Percentiles rank a stretch among this genome's conserved stretches.
These are phyloP conservation scores for Seiridium unicorne DNA, from an alignment of 2,329 filamentous ascomycete species.

Conservation along the genomic window DNA sequence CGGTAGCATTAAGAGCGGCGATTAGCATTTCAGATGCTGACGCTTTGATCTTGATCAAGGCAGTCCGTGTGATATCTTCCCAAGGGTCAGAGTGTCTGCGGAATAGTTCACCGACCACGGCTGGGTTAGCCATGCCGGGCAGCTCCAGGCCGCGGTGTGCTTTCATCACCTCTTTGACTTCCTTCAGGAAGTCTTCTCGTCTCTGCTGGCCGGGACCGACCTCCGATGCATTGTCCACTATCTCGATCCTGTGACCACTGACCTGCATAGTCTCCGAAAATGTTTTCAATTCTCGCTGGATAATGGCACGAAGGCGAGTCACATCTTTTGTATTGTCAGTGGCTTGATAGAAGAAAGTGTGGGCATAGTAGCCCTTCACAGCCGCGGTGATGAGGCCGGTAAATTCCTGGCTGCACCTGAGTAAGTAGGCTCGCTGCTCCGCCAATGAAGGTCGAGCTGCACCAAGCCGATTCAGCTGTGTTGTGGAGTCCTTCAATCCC, in stretches of 20 bases:
- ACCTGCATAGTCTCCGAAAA: slow-evolving; percentile 21
- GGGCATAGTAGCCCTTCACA: slow-evolving; percentile 25
- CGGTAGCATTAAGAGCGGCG: slow-evolving; percentile 17
- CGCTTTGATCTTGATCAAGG: slow-evolving; percentile 22
- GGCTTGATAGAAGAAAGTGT: slow-evolving; percentile 23
- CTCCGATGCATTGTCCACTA: slow-evolving; percentile 7
- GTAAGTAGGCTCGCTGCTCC: slow-evolving; percentile 27
- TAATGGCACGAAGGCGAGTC: slow-evolving; percentile 21
- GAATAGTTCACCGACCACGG: slow-evolving; percentile 23
- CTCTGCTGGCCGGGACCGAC: background rate
- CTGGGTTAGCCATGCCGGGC: slow-evolving; percentile 23
- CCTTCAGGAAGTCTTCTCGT: slow-evolving; percentile 11
- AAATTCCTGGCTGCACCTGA: slow-evolving; percentile 24
- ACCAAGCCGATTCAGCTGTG: slow-evolving; percentile 21
- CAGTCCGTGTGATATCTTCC: slow-evolving; percentile 20
- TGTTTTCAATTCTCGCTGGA: slow-evolving; percentile 18
- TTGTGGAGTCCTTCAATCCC: slow-evolving; percentile 18
- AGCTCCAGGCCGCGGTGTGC: slow-evolving; percentile 23
- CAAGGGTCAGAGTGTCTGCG: slow-evolving; percentile 24
- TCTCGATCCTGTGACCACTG: slow-evolving; percentile 15
- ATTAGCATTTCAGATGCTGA: slow-evolving; percentile 20
- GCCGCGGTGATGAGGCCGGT: slow-evolving; percentile 19
- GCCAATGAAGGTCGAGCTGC: slow-evolving; percentile 14
- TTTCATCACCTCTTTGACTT: slow-evolving; percentile 18
- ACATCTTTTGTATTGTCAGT: slow-evolving; percentile 12